Conservation (phyloP, 2,329 filamentous ascomycete genomes). For the Arthrinium puccinioides region DNA sequence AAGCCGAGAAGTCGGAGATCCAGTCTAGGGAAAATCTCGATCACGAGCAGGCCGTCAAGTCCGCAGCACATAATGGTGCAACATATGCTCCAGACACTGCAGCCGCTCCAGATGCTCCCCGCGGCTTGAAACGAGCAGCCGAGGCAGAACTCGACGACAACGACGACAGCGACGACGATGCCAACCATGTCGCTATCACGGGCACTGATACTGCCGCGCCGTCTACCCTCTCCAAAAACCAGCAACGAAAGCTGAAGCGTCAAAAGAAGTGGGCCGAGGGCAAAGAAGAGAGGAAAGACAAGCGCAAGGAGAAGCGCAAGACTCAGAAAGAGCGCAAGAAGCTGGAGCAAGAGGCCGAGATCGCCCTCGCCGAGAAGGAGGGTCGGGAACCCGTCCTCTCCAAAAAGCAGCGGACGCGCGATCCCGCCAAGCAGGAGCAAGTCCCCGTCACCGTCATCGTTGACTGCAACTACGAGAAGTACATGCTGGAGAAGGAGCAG, state of each 20-base stretch:
- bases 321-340: constrained; percentile 40
- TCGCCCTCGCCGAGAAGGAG: constrained; percentile 34
- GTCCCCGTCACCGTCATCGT: constrained; percentile 76
- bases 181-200: constrained; percentile 57
- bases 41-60: constrained; percentile 4
- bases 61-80: constrained; percentile 2
- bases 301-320: constrained; percentile 50
- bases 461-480: constrained; percentile 85
- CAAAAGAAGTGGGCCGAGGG: constrained; percentile 70
- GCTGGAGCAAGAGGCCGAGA: constrained; percentile 39
- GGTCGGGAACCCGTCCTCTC: constrained; percentile 33
- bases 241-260: constrained; percentile 70
- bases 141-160: constrained; percentile 48
- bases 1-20: constrained; percentile 7
- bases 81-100: too few species aligned
- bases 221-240: constrained; percentile 69
- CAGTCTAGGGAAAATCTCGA: constrained; percentile 6
- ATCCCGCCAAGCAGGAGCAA: constrained; percentile 24
- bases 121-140: constrained; percentile 25
- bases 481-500: constrained; percentile 82
- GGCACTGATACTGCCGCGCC: constrained; percentile 4
- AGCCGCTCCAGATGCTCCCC: background rate
- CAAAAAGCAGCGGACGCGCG: constrained; percentile 25
- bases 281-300: constrained; percentile 39
- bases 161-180: constrained; percentile 39